phyloP scores from a whole-genome alignment of 352 stramenopile genomes.

The Phytophthora idaei region DNA sequence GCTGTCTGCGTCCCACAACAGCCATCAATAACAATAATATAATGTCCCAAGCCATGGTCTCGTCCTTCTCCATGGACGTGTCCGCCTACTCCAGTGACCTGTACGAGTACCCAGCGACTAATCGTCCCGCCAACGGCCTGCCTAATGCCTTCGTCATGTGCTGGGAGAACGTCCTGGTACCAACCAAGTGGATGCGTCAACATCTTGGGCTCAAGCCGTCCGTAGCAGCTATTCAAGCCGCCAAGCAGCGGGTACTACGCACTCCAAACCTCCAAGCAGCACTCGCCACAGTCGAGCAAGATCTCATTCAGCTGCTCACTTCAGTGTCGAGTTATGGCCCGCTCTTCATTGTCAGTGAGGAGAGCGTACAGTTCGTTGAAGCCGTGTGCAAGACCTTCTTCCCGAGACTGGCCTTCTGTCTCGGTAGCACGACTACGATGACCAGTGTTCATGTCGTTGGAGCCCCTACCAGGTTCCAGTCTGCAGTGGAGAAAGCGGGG shows the following conservation, averaged over 20 bases:
- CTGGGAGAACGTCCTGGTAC: conserved; percentile 73
- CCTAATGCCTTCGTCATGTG: conserved; percentile 68
- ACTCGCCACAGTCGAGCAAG: conserved; percentile 66
- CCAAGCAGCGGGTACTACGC: conserved; percentile 53
- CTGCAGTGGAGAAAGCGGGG: conserved; percentile 50
- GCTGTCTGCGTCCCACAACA: background rate
- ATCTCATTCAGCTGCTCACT: conserved; percentile 57
- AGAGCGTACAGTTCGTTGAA: conserved; percentile 68
- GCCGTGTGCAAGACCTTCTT: conserved; percentile 67
- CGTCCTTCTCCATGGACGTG: conserved; percentile 70
- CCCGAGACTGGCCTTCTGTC: conserved; percentile 64
- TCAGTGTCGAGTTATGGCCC: conserved; percentile 51
- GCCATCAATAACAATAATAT: conserved; percentile 23
- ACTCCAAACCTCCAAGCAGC: conserved; percentile 52
- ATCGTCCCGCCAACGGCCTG: conserved; percentile 27
- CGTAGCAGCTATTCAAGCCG: conserved; percentile 41
- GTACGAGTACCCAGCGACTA: conserved; percentile 53
- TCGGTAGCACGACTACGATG: conserved; percentile 52
- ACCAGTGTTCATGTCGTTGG: conserved; percentile 68
- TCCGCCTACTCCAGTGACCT: conserved; percentile 60
- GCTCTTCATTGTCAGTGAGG: conserved; percentile 72
- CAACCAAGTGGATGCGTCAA: conserved; percentile 68
- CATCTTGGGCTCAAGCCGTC: conserved; percentile 54
- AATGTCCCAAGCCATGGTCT: conserved; percentile 59
- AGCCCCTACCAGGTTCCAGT: conserved; percentile 58